Percentiles rank a stretch among this genome's conserved stretches.
phyloP scores from a whole-genome alignment of 345 rosid genomes.

The Syzygium grande region DNA sequence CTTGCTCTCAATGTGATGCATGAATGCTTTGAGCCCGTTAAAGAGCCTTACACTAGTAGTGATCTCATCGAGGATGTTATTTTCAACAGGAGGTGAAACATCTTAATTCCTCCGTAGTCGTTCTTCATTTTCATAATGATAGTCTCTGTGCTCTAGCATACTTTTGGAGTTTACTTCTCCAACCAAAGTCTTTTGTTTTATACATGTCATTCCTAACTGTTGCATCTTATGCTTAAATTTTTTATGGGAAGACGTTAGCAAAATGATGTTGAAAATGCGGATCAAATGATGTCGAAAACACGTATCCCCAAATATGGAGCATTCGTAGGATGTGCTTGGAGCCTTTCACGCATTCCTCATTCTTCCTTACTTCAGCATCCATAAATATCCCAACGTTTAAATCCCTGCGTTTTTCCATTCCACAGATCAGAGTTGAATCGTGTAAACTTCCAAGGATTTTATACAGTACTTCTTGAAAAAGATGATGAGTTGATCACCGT shows the following conservation, averaged over 20 bases:
- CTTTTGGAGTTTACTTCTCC: background rate
- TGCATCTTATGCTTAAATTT: background rate
- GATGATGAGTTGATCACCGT: slow-evolving; percentile 57
- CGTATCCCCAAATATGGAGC: background rate
- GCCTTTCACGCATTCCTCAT: background rate
- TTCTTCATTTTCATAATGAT: background rate
- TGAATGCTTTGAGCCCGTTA: slow-evolving; percentile 70
- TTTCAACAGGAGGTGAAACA: slow-evolving; percentile 58
- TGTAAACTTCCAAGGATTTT: slow-evolving; percentile 70
- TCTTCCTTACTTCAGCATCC: background rate
- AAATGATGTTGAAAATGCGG: background rate
- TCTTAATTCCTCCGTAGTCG: background rate
- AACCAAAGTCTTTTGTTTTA: background rate
- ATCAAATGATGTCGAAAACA: background rate
- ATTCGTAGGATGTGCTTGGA: background rate
- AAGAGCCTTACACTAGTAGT: slow-evolving; percentile 40
- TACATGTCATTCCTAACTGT: background rate
- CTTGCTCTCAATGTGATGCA: slow-evolving; percentile 78
- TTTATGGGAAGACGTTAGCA: background rate
- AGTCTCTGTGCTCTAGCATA: background rate
- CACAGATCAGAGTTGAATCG: slow-evolving; percentile 59
- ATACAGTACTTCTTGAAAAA: slow-evolving; percentile 62
- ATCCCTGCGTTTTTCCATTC: slow-evolving; percentile 3
- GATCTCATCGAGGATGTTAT: slow-evolving; percentile 69
- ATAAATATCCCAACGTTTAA: background rate